These are phyloP conservation scores for Durio zibethinus DNA, from an alignment of 345 rosid genomes.

Conservation along the genomic window DNA sequence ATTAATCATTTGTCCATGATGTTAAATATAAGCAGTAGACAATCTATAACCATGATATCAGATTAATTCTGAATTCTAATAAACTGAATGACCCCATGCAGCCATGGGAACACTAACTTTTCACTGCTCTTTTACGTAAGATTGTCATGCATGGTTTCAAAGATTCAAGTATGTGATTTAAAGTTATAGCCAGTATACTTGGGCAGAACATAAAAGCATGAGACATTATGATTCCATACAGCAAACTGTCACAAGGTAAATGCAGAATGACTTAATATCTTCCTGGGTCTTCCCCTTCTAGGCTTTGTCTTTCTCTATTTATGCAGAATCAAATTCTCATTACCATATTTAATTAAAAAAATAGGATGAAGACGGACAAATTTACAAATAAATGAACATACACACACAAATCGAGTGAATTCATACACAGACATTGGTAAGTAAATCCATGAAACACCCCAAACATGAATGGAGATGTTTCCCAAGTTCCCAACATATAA, in stretches of 20 bases:
- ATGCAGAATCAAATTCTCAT: background rate
- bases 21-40: background rate
- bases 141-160: background rate
- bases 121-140: background rate
- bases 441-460: background rate
- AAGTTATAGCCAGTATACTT: background rate
- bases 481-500: background rate
- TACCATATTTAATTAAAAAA: background rate
- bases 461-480: background rate
- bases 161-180: background rate
- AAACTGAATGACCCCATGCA: background rate
- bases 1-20: background rate
- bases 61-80: background rate
- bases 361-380: background rate
- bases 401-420: background rate
- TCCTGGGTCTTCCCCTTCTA: background rate
- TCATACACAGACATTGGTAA: background rate
- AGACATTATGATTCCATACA: background rate
- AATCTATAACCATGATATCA: background rate
- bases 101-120: background rate
- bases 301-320: background rate
- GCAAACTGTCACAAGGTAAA: background rate
- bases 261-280: background rate
- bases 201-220: background rate
- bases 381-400: background rate